Evolutionary conservation across 179 eudicot genomes (phyloP), one percentile per base, ranked within the genome.

Genomic region (Corrigiola litoralis): DNA sequence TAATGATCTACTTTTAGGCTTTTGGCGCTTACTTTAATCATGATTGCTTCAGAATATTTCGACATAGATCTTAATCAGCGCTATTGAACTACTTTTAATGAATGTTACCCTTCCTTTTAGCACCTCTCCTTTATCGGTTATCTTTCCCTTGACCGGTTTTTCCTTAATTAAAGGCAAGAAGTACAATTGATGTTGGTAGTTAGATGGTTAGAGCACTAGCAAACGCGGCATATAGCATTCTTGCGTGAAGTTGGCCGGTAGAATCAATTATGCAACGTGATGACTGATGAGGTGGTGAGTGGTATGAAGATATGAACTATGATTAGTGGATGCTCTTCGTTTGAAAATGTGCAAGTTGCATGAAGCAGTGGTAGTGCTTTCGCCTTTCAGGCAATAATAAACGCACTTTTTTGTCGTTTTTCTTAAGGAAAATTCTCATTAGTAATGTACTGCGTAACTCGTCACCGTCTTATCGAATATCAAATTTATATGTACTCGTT

Each of bases 31-130:
- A n/a, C 20, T 53, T 53, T 37, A 50, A 38, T 61, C 16, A n/a
- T 8, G 28, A 40, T 17, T 58, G 66, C 27, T 36, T 33, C 20
- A 34, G 40, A 51, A 40, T 50, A 31, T 3, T 24, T 17, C 21
- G 66, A 58, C 76, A 72, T 2, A 72, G 61, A 72, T 72, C 66
- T 58, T 58, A 40, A 50, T 72, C n/a, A 40, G 11, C 60, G 66
- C 24, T 7, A 44, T 61, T 1, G 14, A 52, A 27, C 36, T 4
- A 49, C 4, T 65, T 38, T 11, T 40, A 17, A 13, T 41, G 32
- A 36, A 16, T 29, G 3, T 32, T 32, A 18, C 16, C 33, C 47
- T 56, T 14, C 12, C 3, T 32, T 32, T 9, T 23, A 27, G 18
- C 31, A 38, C 14, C 36, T 34, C 6, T 7, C 25, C 33, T 44